Percentiles rank a stretch among this genome's conserved stretches.
Conservation (phyloP, 176 grass and related monocot genomes). For the Aegilops longissima region DNA sequence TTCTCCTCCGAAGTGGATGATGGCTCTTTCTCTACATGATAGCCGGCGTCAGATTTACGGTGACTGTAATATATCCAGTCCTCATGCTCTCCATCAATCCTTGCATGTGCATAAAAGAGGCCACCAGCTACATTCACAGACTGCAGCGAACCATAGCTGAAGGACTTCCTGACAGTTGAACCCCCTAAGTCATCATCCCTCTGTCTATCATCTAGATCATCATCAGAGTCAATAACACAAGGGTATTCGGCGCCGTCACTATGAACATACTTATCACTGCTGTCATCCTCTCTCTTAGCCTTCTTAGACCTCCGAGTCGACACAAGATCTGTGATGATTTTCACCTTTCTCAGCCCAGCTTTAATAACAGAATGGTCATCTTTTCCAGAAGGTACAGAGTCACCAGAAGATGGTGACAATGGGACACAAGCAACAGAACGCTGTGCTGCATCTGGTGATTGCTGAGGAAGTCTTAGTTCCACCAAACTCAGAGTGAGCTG, state of each 20-base stretch:
- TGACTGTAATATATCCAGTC: conserved; percentile 91
- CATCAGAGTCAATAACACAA: conserved; percentile 78
- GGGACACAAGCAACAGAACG: conserved; percentile 26
- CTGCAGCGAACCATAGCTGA: conserved; percentile 86
- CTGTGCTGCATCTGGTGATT: conserved; percentile 50
- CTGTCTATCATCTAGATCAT: conserved; percentile 58
- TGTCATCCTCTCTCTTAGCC: conserved; percentile 61
- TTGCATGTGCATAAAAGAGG: conserved; percentile 52
- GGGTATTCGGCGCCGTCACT: conserved; percentile 67
- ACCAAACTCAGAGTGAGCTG: conserved; percentile 57
- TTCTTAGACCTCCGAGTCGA: conserved; percentile 66
- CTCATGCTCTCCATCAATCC: conserved; percentile 65
- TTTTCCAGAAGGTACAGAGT: conserved; percentile 60
- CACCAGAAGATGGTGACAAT: conserved; percentile 62
- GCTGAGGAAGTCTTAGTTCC: conserved; percentile 45
- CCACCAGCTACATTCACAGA: conserved; percentile 66
- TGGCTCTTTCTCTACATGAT: conserved; percentile 48
- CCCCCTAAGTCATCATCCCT: conserved; percentile 54
- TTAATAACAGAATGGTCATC: conserved; percentile 83
- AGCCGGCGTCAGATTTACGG: conserved; percentile 65
- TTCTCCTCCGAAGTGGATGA: conserved; percentile 43
- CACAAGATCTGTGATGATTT: conserved; percentile 71
- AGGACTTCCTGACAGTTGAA: conserved; percentile 73
- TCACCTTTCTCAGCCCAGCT: conserved; percentile 82
- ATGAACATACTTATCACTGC: conserved; percentile 59